Conservation (phyloP, 768 basidiomycete genomes). For the Tubosaeta brunneosetosa region DNA sequence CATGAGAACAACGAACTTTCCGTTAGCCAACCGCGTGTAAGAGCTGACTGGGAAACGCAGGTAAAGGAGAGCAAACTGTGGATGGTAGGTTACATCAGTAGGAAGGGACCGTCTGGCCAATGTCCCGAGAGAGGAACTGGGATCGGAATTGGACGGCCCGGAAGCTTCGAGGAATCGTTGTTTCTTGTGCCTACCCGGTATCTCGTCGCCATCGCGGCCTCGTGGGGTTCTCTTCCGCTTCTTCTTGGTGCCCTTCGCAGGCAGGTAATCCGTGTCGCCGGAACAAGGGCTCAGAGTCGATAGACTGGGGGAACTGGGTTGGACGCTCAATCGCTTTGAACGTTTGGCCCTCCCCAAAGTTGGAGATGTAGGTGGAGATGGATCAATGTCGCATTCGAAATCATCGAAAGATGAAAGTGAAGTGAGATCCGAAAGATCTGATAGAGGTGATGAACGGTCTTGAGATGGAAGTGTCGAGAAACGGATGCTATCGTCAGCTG, state of each 20-base stretch:
- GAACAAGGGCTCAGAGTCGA: constrained; percentile 4
- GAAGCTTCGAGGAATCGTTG: neutral
- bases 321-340: neutral
- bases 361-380: constrained; percentile 20
- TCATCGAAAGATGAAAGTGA: constrained; percentile 21
- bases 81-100: constrained; percentile 39
- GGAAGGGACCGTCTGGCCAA: constrained; percentile 48
- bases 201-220: constrained; percentile 9
- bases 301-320: neutral
- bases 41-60: constrained; percentile 65
- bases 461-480: constrained; percentile 3
- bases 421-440: constrained; percentile 28
- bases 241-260: constrained; percentile 13
- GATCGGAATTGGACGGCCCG: neutral
- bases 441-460: constrained; percentile 21
- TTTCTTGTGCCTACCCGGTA: constrained; percentile 12
- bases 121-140: neutral
- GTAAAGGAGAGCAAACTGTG: constrained; percentile 60
- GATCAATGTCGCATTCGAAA: neutral
- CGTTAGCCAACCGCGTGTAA: constrained; percentile 39
- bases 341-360: neutral
- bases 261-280: constrained; percentile 8
- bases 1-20: constrained; percentile 33
- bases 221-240: constrained; percentile 18
- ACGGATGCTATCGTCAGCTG: neutral